A percentile compares a stretch with the other conserved stretches of the same genome.
phyloP scores from a whole-genome alignment of 2,329 filamentous ascomycete species.

The Verticillium nonalfalfae region DNA sequence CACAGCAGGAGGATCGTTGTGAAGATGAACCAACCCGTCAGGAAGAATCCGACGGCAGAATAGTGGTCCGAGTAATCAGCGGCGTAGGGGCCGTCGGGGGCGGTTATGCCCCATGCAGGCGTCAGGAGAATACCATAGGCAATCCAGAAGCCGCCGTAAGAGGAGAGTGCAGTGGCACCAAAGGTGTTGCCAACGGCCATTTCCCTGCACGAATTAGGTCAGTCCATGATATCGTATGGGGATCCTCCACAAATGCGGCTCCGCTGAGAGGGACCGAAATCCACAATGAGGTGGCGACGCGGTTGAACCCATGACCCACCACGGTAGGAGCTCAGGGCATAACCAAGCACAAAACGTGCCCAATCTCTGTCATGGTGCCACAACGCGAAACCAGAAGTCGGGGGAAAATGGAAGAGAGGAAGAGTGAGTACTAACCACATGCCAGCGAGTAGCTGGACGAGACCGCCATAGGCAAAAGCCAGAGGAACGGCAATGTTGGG shows the following conservation, averaged over 20 bases:
- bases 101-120: constrained; percentile 27
- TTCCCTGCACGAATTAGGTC: constrained; percentile 49
- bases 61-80: constrained; percentile 38
- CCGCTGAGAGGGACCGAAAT: not conserved
- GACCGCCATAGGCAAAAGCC: constrained; percentile 70
- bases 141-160: constrained; percentile 82
- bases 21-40: constrained; percentile 81
- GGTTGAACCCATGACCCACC: not conserved
- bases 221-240: constrained; percentile 2
- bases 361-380: not conserved
- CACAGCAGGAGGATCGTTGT: constrained; percentile 67
- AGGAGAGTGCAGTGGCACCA: constrained; percentile 73
- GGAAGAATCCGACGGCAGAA: constrained; percentile 66
- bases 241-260: not conserved
- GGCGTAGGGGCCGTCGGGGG: constrained; percentile 36
- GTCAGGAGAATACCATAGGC: constrained; percentile 67
- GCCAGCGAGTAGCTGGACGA: constrained; percentile 73
- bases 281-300: not conserved
- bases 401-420: not conserved
- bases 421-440: constrained; percentile 63
- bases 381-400: not conserved
- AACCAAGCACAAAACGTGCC: not conserved
- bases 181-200: constrained; percentile 86
- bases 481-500: constrained; percentile 64
- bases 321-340: not conserved